Evolutionary conservation across 257 asterid genomes (phyloP).

Genomic region (Capsicum chinense): DNA sequence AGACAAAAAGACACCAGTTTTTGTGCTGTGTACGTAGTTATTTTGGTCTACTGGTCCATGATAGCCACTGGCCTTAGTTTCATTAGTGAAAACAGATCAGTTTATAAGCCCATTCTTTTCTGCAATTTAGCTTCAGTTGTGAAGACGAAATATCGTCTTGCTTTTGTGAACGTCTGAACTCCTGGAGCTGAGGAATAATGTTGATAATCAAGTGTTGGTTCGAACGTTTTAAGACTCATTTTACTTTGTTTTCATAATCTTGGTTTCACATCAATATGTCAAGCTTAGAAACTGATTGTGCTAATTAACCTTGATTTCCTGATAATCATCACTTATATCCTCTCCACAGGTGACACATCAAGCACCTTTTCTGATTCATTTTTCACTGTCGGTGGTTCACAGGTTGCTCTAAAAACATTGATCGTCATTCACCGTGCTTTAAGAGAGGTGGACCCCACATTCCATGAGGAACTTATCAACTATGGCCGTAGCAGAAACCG

Average conservation of each 20-base stretch:
- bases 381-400: constrained; percentile 18
- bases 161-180: not conserved
- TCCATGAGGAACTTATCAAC: constrained; percentile 89
- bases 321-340: not conserved
- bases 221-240: not conserved
- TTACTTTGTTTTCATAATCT: not conserved
- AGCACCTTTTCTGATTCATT: constrained; percentile 15
- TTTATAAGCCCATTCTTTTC: not conserved
- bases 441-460: constrained; percentile 94
- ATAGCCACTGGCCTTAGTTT: constrained; percentile 5
- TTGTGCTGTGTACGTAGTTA: not conserved
- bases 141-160: not conserved
- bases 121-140: not conserved
- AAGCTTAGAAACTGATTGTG: not conserved
- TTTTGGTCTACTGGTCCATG: constrained; percentile 22
- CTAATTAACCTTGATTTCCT: not conserved
- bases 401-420: constrained; percentile 98
- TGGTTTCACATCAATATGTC: constrained; percentile 12
- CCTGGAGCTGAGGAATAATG: not conserved
- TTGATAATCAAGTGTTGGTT: not conserved
- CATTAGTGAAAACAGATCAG: not conserved
- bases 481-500: constrained; percentile 86
- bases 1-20: not conserved
- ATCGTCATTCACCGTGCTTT: constrained; percentile 96
- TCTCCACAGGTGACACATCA: not conserved